Conservation (phyloP, 164 flowering plant genomes). For the Liriodendron chinense region DNA sequence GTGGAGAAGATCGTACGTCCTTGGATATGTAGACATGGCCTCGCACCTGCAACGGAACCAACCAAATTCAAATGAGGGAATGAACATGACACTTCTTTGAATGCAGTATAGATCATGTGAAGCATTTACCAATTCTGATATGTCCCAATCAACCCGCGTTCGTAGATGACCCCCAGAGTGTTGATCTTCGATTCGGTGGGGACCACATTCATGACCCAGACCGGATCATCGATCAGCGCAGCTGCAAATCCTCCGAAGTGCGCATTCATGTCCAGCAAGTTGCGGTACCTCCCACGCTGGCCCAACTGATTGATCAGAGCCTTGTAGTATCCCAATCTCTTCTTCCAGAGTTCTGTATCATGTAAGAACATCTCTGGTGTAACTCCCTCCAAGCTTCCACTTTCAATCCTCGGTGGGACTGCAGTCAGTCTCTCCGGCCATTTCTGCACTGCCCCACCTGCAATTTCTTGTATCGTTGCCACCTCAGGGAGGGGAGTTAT, state of each 20-base stretch:
- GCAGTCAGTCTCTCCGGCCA: slow-evolving; percentile 84
- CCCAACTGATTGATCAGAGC: slow-evolving; percentile 49
- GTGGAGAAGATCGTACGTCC: slow-evolving; percentile 76
- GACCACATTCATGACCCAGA: slow-evolving; percentile 92
- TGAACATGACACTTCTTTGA: neutral
- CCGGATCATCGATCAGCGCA: slow-evolving; percentile 63
- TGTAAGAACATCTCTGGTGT: slow-evolving; percentile 45
- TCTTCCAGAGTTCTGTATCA: slow-evolving; percentile 66
- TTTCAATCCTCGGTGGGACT: slow-evolving; percentile 72
- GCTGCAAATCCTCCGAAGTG: slow-evolving; percentile 96
- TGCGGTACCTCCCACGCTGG: slow-evolving; percentile 69
- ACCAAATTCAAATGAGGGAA: slow-evolving; percentile 1
- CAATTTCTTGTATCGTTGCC: slow-evolving; percentile 36
- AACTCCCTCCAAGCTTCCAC: slow-evolving; percentile 58
- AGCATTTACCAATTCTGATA: slow-evolving; percentile 72
- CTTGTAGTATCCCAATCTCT: slow-evolving; percentile 67
- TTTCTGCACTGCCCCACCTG: slow-evolving; percentile 62
- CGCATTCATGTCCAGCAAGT: slow-evolving; percentile 88
- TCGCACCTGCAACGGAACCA: slow-evolving; percentile 55
- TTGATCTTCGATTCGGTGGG: slow-evolving; percentile 57
- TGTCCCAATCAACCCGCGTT: slow-evolving; percentile 85
- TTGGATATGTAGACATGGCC: slow-evolving; percentile 89
- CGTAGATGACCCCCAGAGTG: slow-evolving; percentile 71
- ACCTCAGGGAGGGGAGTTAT: slow-evolving; percentile 77
- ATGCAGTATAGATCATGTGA: neutral